These are phyloP conservation scores for Lathyrus sativus DNA, from an alignment of 306 rosid genomes.

Conservation along the genomic window DNA sequence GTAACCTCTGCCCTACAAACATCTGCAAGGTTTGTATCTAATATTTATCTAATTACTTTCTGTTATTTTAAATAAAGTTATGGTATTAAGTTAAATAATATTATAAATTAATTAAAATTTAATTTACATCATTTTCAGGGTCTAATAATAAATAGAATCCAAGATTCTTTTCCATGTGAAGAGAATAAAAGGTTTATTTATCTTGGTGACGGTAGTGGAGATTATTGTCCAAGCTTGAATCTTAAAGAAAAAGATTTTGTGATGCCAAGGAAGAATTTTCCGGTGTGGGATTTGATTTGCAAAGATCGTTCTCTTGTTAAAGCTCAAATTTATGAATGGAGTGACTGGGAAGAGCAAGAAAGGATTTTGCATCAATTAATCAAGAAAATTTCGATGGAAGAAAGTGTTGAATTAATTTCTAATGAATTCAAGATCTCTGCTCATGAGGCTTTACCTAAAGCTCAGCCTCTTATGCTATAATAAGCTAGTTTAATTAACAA, in stretches of 20 bases:
- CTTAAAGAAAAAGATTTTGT: constrained; percentile 52
- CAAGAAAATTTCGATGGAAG: constrained; percentile 43
- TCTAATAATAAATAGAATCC: constrained; percentile 52
- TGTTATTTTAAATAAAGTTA: no score
- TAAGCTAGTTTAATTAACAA: no score
- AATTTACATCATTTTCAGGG: constrained; percentile 37
- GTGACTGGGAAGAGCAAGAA: constrained; percentile 53
- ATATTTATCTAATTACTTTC: not conserved
- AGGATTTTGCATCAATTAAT: constrained; percentile 41
- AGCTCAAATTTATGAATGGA: constrained; percentile 67
- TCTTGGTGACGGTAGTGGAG: constrained; percentile 65
- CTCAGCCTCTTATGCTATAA: no score
- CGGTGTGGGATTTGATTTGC: constrained; percentile 60
- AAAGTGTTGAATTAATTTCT: not conserved
- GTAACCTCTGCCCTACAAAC: constrained; percentile 65
- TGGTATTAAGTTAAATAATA: no score
- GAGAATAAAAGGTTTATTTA: constrained; percentile 56
- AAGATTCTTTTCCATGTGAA: constrained; percentile 29
- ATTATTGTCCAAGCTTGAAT: constrained; percentile 63
- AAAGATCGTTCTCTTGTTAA: constrained; percentile 49
- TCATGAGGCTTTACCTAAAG: no score
- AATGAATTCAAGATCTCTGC: no score
- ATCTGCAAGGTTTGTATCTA: constrained; percentile 71
- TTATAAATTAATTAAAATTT: not conserved
- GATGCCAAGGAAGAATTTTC: constrained; percentile 75